phyloP scores from a whole-genome alignment of 2,329 filamentous ascomycete species.

The Cryphonectria naterciae region DNA sequence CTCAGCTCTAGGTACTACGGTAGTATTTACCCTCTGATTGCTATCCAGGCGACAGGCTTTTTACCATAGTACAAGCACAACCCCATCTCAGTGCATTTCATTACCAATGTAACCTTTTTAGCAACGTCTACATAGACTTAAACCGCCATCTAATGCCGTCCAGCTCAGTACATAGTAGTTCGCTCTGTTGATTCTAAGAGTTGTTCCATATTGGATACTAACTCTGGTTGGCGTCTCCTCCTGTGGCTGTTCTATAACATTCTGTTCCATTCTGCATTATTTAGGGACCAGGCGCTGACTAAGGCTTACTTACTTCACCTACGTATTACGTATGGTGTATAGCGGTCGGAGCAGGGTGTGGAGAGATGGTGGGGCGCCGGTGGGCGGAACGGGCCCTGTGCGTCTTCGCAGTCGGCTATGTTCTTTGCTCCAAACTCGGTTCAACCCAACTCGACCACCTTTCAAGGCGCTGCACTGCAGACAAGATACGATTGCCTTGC shows the following conservation, averaged over 20 bases:
- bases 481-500: not conserved
- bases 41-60: too few relatives aligned
- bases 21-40: not conserved
- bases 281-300: not conserved
- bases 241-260: not conserved
- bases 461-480: not conserved
- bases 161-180: not conserved
- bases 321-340: not conserved
- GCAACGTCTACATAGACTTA: not conserved
- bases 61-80: not conserved
- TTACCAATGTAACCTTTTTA: not conserved
- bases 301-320: not conserved
- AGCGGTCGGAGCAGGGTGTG: not conserved
- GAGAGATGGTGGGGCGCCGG: not conserved
- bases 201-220: too few relatives aligned
- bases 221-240: not conserved
- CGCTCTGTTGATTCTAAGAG: not conserved
- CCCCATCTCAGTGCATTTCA: not conserved
- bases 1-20: not conserved
- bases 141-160: too few relatives aligned
- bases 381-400: not conserved
- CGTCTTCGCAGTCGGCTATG: not conserved
- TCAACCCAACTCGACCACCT: not conserved
- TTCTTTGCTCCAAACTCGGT: constrained; percentile 3
- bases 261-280: not conserved